Evolutionary conservation across 2,329 filamentous ascomycete species (phyloP).

Genomic region (Neocucurbitaria cava): DNA sequence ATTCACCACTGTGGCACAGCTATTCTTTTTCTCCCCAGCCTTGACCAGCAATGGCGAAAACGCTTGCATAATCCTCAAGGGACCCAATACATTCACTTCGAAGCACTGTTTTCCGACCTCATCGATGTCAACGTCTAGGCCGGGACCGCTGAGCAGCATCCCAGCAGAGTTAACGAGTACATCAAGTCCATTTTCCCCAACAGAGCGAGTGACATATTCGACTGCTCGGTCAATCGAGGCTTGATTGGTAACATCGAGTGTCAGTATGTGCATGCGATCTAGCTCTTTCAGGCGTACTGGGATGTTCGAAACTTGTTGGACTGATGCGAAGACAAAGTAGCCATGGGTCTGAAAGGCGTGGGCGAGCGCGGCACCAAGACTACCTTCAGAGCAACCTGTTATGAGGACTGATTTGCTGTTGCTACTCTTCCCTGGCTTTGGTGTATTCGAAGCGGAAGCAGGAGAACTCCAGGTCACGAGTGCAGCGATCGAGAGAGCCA

Average conservation of each 20-base stretch:
- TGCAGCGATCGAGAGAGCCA: neutral
- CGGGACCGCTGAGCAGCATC: conserved; percentile 40
- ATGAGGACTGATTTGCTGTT: conserved; percentile 24
- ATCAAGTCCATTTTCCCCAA: conserved; percentile 16
- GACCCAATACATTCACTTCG: conserved; percentile 51
- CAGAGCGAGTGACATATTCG: neutral
- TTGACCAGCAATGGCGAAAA: conserved; percentile 39
- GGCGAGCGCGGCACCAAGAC: conserved; percentile 52
- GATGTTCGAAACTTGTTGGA: conserved; percentile 39
- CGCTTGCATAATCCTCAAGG: conserved; percentile 46
- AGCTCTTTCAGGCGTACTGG: conserved; percentile 1
- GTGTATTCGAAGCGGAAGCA: neutral
- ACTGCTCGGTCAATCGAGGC: conserved; percentile 9
- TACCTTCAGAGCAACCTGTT: conserved; percentile 42
- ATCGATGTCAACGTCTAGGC: conserved; percentile 31
- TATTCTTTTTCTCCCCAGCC: conserved; percentile 1
- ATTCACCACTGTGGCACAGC: neutral
- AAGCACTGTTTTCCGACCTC: conserved; percentile 16
- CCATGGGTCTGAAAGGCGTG: conserved; percentile 46
- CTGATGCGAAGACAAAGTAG: conserved; percentile 54
- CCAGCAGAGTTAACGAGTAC: conserved; percentile 55
- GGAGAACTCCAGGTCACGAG: neutral
- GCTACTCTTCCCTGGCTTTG: neutral
- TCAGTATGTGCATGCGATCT: conserved; percentile 24
- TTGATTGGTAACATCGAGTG: conserved; percentile 15